Conservation (phyloP, 371 early-diverging fungal species). For the Actinomortierella wolfii region DNA sequence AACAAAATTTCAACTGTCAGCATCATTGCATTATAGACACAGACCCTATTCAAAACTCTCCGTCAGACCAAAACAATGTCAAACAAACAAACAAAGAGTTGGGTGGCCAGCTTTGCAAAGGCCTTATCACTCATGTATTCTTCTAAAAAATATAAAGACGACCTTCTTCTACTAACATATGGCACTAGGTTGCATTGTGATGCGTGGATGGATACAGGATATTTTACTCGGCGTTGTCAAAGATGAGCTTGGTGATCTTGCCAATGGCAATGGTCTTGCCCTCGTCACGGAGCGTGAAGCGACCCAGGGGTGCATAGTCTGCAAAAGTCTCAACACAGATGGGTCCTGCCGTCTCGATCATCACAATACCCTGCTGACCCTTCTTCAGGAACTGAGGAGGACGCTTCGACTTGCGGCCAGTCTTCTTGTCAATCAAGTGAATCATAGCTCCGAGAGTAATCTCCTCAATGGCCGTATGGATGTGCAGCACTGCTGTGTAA, state of each 20-base stretch:
- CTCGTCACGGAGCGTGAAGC: slow-evolving; percentile 97
- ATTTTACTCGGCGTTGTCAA: slow-evolving; percentile 14
- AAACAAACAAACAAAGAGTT: too few relatives aligned
- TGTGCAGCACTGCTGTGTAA: slow-evolving; percentile 90
- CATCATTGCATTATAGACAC: too few relatives aligned
- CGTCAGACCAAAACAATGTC: too few relatives aligned
- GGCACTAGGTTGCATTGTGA: background rate
- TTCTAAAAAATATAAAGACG: too few relatives aligned
- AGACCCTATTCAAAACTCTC: too few relatives aligned
- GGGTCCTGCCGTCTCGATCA: slow-evolving; percentile 74
- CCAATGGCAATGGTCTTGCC: slow-evolving; percentile 95
- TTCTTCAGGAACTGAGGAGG: slow-evolving; percentile 94
- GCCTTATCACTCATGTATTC: too few relatives aligned
- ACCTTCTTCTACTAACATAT: too few relatives aligned
- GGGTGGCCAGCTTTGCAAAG: too few relatives aligned
- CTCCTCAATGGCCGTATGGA: slow-evolving; percentile 90
- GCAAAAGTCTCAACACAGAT: slow-evolving; percentile 90
- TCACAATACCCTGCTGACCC: slow-evolving; percentile 84
- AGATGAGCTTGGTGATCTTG: slow-evolving; percentile 82
- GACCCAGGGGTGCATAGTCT: slow-evolving; percentile 91
- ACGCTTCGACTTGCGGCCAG: slow-evolving; percentile 80
- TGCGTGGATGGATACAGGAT: slow-evolving; percentile 19
- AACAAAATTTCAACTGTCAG: too few relatives aligned
- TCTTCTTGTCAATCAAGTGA: slow-evolving; percentile 90
- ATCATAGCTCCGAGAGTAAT: slow-evolving; percentile 78